phyloP scores from a whole-genome alignment of 1,139 yeast species.

The Protomyces pachydermus region DNA sequence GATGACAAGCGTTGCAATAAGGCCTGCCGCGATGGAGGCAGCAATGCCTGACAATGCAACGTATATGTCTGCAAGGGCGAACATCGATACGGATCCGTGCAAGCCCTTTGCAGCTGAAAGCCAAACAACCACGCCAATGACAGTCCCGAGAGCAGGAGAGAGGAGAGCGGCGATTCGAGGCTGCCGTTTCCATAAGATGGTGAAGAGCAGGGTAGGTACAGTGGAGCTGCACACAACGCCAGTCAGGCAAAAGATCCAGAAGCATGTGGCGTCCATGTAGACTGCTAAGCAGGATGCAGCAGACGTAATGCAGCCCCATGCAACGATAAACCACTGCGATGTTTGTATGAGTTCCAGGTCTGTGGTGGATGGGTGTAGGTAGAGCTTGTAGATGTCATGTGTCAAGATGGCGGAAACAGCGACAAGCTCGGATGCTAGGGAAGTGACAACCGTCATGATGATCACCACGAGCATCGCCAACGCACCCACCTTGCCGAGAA shows the following conservation, averaged over 20 bases:
- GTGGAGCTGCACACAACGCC: conserved; percentile 34
- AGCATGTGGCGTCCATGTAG: conserved; percentile 36
- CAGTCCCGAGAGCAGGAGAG: conserved; percentile 37
- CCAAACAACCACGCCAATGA: conserved; percentile 40
- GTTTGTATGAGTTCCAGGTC: conserved; percentile 44
- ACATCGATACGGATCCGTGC: conserved; percentile 31
- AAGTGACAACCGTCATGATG: conserved; percentile 50
- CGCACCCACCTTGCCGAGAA: conserved; percentile 48
- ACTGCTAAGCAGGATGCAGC: conserved; percentile 36
- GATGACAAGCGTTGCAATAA: conserved; percentile 3
- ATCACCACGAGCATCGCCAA: conserved; percentile 46
- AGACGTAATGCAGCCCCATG: conserved; percentile 23
- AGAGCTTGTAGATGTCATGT: conserved; percentile 48
- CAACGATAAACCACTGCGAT: conserved; percentile 29
- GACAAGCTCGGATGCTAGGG: conserved; percentile 49
- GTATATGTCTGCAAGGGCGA: conserved; percentile 37
- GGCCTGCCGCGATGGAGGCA: conserved; percentile 36
- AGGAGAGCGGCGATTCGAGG: conserved; percentile 31
- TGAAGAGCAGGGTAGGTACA: conserved; percentile 38
- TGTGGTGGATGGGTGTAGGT: conserved; percentile 45
- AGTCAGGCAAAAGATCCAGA: conserved; percentile 42
- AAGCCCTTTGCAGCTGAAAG: conserved; percentile 33
- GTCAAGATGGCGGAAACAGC: conserved; percentile 49
- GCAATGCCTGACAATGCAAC: conserved; percentile 43
- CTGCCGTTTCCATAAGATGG: conserved; percentile 45